Evolutionary conservation across 2,329 filamentous ascomycete genomes (phyloP), one percentile per base, ranked within the genome.

Genomic region (Diaporthe sp.): DNA sequence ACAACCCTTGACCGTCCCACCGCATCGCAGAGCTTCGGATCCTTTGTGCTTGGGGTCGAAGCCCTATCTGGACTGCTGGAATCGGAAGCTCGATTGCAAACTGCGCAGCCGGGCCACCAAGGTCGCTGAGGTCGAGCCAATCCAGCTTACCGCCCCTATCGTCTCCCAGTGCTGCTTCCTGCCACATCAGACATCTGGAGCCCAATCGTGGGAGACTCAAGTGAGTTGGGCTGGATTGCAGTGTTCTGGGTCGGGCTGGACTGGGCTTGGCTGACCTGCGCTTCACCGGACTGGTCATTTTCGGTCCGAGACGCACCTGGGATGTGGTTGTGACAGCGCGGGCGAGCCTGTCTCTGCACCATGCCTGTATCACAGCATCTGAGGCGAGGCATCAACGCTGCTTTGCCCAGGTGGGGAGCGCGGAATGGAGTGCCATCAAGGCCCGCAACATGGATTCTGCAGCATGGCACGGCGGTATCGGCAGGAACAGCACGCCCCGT

Each of bases 311-410:
- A 55, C 31, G 15, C n/a, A 37, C 22, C 34, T n/a, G 37, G n/a
- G n/a, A 69, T 69, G 65, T 49, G 39, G 22, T 10, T 22, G 34
- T 53, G 49, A 69, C 65, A 49, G 34, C 46, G 65, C 44, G 6
- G 44, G 37, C 17, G 34, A 69, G 34, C n/a, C 34, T 42, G n/a
- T 28, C 46, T 69, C 65, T 69, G 34, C 34, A 31, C 25, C n/a
- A 73, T 73, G 70, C 58, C 59, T 46, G 70, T 65, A 31, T 34
- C 70, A 46, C 70, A 53, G 42, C 70, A 73, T 28, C 44, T 73
- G 7, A 42, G 58, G 58, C 70, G 58, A 53, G 70, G n/a, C 59
- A 49, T 62, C 15, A 58, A 55, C 46, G 17, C 25, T 31, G 34
- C 59, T 15, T n/a, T 69, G 46, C 9, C 65, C 31, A 39, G 22